Evolutionary conservation across 805 yeast species (phyloP).

Genomic region (Pichia nanzhaoensis): DNA sequence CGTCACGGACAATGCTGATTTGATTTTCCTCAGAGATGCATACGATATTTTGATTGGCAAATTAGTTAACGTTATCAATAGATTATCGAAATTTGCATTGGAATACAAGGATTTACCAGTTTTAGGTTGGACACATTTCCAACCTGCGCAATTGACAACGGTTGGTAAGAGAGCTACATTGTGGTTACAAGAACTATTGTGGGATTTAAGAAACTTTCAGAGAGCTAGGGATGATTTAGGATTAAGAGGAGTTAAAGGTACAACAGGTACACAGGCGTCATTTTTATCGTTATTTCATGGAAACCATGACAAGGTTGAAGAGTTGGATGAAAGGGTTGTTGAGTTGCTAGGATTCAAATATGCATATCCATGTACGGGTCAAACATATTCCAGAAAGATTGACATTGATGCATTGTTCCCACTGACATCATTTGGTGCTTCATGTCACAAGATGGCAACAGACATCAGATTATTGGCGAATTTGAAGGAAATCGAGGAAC

Average conservation of each 20-base stretch:
- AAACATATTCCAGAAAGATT: conserved; percentile 97
- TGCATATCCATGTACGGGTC: conserved; percentile 97
- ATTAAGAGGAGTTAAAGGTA: conserved; percentile 96
- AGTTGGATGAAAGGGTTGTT: conserved; percentile 83
- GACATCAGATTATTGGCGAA: conserved; percentile 94
- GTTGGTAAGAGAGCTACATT: conserved; percentile 97
- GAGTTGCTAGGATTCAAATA: conserved; percentile 88
- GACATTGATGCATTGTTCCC: conserved; percentile 93
- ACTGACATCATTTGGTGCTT: conserved; percentile 87
- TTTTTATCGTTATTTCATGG: conserved; percentile 94
- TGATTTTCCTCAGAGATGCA: conserved; percentile 93
- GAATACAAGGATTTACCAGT: conserved; percentile 94
- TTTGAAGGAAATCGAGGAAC: conserved; percentile 96
- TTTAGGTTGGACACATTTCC: conserved; percentile 99
- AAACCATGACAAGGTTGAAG: conserved; percentile 93
- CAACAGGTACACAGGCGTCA: conserved; percentile 98
- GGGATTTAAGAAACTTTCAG: conserved; percentile 94
- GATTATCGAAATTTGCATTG: conserved; percentile 80
- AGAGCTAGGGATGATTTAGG: conserved; percentile 97
- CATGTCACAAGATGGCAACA: conserved; percentile 97
- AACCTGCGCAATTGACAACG: conserved; percentile 98
- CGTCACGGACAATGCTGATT: conserved; percentile 97
- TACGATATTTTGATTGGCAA: conserved; percentile 90
- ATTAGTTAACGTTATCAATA: conserved; percentile 90
- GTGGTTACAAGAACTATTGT: conserved; percentile 95